A percentile compares a stretch with the other conserved stretches of the same genome.
Evolutionary conservation across 192 early-diverging fungal genomes (phyloP).

Genomic region (Powellomyces hirtus): DNA sequence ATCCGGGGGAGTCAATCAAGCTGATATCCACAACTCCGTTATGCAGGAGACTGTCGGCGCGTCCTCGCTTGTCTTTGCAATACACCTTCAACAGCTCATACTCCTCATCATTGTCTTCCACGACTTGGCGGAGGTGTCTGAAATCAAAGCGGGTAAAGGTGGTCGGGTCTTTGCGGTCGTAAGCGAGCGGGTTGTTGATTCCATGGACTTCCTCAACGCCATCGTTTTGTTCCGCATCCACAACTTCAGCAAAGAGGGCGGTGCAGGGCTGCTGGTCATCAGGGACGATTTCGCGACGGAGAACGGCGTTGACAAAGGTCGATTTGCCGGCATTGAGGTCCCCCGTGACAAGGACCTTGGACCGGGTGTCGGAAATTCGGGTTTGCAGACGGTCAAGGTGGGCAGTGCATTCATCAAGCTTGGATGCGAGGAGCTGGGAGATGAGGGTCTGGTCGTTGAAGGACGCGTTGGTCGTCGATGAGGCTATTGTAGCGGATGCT

Average conservation of each 20-base stretch:
- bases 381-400: slow-evolving; percentile 80
- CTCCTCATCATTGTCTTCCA: slow-evolving; percentile 76
- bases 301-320: slow-evolving; percentile 94
- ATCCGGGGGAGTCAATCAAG: slow-evolving; percentile 96
- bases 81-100: slow-evolving; percentile 95
- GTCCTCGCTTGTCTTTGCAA: slow-evolving; percentile 58
- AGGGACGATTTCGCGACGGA: slow-evolving; percentile 86
- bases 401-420: slow-evolving; percentile 16
- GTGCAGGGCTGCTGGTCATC: slow-evolving; percentile 98
- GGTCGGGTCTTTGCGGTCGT: slow-evolving; percentile 66
- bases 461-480: background rate
- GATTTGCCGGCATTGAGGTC: slow-evolving; percentile 98
- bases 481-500: background rate
- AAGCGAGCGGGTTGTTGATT: slow-evolving; percentile 64
- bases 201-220: slow-evolving; percentile 93
- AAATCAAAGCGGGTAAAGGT: slow-evolving; percentile 73
- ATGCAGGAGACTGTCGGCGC: slow-evolving; percentile 66
- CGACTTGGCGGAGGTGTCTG: slow-evolving; percentile 73
- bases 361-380: slow-evolving; percentile 86
- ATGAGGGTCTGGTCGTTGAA: slow-evolving; percentile 10
- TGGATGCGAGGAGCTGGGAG: slow-evolving; percentile 26
- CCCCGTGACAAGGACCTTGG: slow-evolving; percentile 94
- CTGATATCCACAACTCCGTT: slow-evolving; percentile 97
- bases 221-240: slow-evolving; percentile 87
- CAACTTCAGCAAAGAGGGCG: slow-evolving; percentile 91